Conservation (phyloP, 2,329 filamentous ascomycete species). For the Sporothrix variecibatus region DNA sequence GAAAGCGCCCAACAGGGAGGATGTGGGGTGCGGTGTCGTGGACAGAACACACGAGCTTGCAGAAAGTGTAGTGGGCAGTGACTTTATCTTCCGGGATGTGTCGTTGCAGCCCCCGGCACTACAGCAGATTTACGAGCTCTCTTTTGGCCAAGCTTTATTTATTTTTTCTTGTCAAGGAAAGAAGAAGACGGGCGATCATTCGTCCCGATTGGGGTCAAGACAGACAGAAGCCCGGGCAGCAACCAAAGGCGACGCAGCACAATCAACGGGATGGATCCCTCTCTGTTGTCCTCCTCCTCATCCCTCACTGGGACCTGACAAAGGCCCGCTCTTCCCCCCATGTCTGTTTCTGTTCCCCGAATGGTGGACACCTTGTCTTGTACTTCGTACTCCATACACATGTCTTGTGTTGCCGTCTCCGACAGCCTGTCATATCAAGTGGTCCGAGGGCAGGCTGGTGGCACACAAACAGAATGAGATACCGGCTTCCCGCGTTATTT, state of each 20-base stretch:
- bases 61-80: neutral
- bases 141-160: no score
- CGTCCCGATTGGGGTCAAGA: neutral
- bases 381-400: neutral
- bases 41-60: neutral
- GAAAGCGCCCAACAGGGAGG: neutral
- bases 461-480: neutral
- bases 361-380: neutral
- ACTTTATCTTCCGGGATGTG: neutral
- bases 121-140: neutral
- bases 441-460: neutral
- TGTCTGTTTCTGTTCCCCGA: neutral
- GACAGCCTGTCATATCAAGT: neutral
- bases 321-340: neutral
- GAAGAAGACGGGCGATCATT: neutral
- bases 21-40: neutral
- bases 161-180: no score
- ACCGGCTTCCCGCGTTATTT: neutral
- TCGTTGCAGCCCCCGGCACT: neutral
- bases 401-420: neutral
- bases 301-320: neutral
- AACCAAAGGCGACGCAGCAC: neutral
- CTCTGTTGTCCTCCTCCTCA: neutral
- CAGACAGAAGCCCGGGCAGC: neutral
- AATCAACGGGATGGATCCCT: neutral